Conservation (phyloP, 2,329 filamentous ascomycete species). For the Colletotrichum sansevieriae region DNA sequence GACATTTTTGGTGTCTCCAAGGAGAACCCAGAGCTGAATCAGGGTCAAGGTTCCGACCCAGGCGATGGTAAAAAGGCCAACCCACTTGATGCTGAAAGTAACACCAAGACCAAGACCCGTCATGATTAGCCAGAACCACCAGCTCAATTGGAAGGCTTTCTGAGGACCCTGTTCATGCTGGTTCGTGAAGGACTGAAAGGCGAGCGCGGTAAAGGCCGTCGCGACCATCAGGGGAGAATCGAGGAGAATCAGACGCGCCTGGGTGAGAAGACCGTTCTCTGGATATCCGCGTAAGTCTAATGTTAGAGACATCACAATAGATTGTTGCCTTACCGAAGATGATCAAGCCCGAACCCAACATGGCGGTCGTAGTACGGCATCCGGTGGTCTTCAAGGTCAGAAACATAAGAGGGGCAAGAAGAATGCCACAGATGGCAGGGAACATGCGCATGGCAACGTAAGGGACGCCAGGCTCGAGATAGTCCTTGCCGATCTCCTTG, state of each 20-base stretch:
- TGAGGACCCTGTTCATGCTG: slow-evolving; percentile 93
- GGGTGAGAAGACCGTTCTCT: slow-evolving; percentile 97
- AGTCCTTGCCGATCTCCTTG: slow-evolving; percentile 99
- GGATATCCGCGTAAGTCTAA: slow-evolving; percentile 46
- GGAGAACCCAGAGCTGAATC: slow-evolving; percentile 93
- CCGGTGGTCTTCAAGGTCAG: slow-evolving; percentile 91
- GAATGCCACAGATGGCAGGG: slow-evolving; percentile 88
- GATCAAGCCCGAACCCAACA: slow-evolving; percentile 85
- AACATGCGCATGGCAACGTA: slow-evolving; percentile 98
- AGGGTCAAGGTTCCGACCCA: slow-evolving; percentile 95
- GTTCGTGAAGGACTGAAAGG: slow-evolving; percentile 94
- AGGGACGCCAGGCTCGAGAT: slow-evolving; percentile 91
- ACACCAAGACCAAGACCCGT: slow-evolving; percentile 90
- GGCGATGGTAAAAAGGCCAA: slow-evolving; percentile 97
- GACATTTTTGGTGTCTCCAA: slow-evolving; percentile 89
- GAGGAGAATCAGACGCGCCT: slow-evolving; percentile 94
- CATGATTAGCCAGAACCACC: slow-evolving; percentile 98
- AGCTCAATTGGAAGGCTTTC: slow-evolving; percentile 87
- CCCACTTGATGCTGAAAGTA: slow-evolving; percentile 98
- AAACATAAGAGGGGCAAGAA: slow-evolving; percentile 93
- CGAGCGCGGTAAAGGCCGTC: slow-evolving; percentile 89
- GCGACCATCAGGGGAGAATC: slow-evolving; percentile 95
- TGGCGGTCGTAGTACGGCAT: slow-evolving; percentile 87
- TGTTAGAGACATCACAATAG: slow-evolving; percentile 45
- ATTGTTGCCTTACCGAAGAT: slow-evolving; percentile 79